phyloP scores from a whole-genome alignment of 139 green algal species.

The Zygnema cylindricum region DNA sequence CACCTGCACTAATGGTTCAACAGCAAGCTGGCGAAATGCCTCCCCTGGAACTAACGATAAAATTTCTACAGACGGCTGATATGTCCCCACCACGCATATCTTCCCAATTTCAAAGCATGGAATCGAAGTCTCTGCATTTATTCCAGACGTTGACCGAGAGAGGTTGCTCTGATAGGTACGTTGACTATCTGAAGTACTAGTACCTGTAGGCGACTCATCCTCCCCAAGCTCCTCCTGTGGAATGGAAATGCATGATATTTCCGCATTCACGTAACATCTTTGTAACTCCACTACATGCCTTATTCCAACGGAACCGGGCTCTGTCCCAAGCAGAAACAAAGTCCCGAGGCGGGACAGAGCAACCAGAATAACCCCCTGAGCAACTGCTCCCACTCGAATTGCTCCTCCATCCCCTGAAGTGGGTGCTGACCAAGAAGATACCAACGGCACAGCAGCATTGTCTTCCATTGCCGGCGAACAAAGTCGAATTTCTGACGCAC shows the following conservation, averaged over 20 bases:
- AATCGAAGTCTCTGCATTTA: neutral
- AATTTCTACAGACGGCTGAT: constrained; percentile 53
- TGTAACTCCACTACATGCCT: constrained; percentile 41
- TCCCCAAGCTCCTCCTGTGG: constrained; percentile 23
- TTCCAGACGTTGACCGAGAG: too few species aligned
- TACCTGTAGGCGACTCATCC: neutral
- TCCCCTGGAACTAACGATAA: constrained; percentile 35
- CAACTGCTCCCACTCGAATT: constrained; percentile 40
- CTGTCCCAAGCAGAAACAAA: constrained; percentile 32
- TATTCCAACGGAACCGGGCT: neutral
- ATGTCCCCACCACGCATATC: constrained; percentile 58
- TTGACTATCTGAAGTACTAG: neutral
- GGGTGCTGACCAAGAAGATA: neutral
- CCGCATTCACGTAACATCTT: constrained; percentile 21
- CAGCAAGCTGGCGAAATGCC: constrained; percentile 30
- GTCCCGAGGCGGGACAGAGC: constrained; percentile 17
- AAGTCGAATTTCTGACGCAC: constrained; percentile 13
- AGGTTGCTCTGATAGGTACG: neutral
- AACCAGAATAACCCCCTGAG: constrained; percentile 30
- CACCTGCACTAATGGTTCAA: neutral
- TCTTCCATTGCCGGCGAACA: constrained; percentile 18
- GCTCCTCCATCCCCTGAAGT: neutral
- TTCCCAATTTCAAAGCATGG: neutral
- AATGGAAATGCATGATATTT: constrained; percentile 60
- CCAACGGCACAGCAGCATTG: neutral